Evolutionary conservation across 257 asterid species (phyloP).

Genomic region (Rubia yunnanensis): DNA sequence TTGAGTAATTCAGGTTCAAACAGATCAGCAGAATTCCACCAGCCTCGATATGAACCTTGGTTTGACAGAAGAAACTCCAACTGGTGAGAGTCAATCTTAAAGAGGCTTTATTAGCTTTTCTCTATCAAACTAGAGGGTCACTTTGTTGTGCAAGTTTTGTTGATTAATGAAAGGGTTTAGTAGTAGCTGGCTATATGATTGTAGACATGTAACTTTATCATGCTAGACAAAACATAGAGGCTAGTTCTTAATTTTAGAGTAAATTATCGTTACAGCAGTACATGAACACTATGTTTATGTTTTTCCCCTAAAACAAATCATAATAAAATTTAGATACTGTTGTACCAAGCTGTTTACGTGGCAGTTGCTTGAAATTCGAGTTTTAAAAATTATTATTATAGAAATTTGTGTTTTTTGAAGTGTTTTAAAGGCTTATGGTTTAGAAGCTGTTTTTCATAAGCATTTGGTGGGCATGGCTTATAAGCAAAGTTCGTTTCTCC

Average conservation of each 20-base stretch:
- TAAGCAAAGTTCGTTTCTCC: too few species aligned
- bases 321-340: too few species aligned
- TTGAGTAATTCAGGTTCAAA: slow-evolving; percentile 22
- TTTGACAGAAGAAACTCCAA: slow-evolving; percentile 40
- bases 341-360: too few species aligned
- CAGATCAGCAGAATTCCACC: slow-evolving; percentile 30
- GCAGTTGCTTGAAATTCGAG: too few species aligned
- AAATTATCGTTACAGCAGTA: background rate
- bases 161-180: background rate
- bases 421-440: too few species aligned
- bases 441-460: too few species aligned
- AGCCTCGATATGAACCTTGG: slow-evolving; percentile 39
- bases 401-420: too few species aligned
- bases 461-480: too few species aligned
- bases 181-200: background rate
- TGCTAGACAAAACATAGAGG: background rate
- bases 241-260: background rate
- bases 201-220: background rate
- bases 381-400: too few species aligned
- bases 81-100: slow-evolving; percentile 14
- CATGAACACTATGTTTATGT: background rate
- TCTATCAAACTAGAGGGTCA: background rate
- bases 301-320: too few species aligned
- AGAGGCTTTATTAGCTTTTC: background rate
- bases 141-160: background rate